Conservation (phyloP, 805 yeast genomes). For the Martiniozyma abietophila region DNA sequence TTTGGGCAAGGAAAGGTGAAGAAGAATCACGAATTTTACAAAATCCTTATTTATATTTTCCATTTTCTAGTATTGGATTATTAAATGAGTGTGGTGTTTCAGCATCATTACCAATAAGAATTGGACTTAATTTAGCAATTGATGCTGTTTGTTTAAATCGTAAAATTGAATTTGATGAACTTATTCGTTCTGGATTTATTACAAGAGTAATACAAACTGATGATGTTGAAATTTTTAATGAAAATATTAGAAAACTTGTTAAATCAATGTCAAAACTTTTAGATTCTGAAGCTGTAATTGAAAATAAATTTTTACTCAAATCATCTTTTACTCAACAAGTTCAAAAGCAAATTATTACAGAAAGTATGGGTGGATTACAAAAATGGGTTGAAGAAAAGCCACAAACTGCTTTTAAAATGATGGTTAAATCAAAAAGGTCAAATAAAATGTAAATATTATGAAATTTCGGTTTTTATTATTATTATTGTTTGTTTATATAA, state of each 20-base stretch:
- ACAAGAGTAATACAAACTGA: slow-evolving; percentile 42
- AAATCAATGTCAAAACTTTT: slow-evolving; percentile 31
- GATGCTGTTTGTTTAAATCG: slow-evolving; percentile 65
- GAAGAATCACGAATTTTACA: neutral
- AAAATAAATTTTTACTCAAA: slow-evolving; percentile 37
- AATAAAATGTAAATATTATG: slow-evolving; percentile 20
- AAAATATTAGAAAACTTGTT: slow-evolving; percentile 29
- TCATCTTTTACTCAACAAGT: slow-evolving; percentile 25
- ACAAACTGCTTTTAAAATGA: slow-evolving; percentile 35
- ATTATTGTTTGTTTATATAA: neutral
- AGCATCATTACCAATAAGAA: slow-evolving; percentile 54
- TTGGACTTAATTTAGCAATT: slow-evolving; percentile 64
- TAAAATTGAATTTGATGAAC: slow-evolving; percentile 52
- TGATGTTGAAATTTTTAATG: slow-evolving; percentile 34
- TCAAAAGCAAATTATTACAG: slow-evolving; percentile 49
- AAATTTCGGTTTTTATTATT: neutral
- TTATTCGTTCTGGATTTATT: slow-evolving; percentile 50
- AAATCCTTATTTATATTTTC: slow-evolving; percentile 43
- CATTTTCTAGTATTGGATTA: slow-evolving; percentile 75
- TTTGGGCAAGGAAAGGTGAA: slow-evolving; percentile 37
- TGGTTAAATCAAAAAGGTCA: slow-evolving; percentile 6
- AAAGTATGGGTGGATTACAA: slow-evolving; percentile 57
- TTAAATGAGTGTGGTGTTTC: slow-evolving; percentile 77
- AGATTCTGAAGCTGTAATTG: slow-evolving; percentile 35
- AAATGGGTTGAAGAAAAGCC: slow-evolving; percentile 71